Evolutionary conservation across 2,329 filamentous ascomycete genomes (phyloP), one percentile per base, ranked within the genome.

Genomic region (Exophiala viscosa): DNA sequence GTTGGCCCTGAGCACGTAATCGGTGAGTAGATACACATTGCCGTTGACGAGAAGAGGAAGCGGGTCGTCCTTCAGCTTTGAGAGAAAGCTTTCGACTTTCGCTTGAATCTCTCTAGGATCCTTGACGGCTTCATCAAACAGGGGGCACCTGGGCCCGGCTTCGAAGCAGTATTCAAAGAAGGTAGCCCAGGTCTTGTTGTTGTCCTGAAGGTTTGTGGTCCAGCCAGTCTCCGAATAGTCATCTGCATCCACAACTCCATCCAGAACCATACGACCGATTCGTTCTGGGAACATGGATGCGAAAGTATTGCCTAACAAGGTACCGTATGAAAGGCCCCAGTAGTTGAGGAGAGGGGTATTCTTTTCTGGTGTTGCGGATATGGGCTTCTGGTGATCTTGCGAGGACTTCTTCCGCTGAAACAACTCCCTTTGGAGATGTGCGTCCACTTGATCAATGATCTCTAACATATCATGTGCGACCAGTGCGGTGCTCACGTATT

Each of bases 151-250:
- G 0, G 67, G 54, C 0, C 78, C 77, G 14, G 76, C 80, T 38
- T 71, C 66, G 60, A 76, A 73, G 61, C 83, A 86, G 36, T 75
- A 73, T 14, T 69, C 66, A 60, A 78, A 81, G 52, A 85, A 83
- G 14, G 68, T 73, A 1, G 72, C 65, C 60, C 82, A 73, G 5
- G 79, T 74, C 46, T 74, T 70, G 62, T 85, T 81, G 11, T 77
- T 75, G 59, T 84, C 77, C n/a, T 69, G 69, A 5, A 81, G 61
- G 46, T 74, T 70, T 23, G 70, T 67, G 50, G 72, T 76, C 78
- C 77, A 82, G 60, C 65, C 65, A 2, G 70, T 71, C 17, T 62
- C 64, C 45, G 80, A 79, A 36, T 76, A 73, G 58, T 82, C 79
- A 23, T 68, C 65, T 3, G 66, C 60, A 41, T 75, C 67, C 1